These are phyloP conservation scores for Cercospora sp. DNA, from an alignment of 2,329 filamentous ascomycete species.

Conservation along the genomic window DNA sequence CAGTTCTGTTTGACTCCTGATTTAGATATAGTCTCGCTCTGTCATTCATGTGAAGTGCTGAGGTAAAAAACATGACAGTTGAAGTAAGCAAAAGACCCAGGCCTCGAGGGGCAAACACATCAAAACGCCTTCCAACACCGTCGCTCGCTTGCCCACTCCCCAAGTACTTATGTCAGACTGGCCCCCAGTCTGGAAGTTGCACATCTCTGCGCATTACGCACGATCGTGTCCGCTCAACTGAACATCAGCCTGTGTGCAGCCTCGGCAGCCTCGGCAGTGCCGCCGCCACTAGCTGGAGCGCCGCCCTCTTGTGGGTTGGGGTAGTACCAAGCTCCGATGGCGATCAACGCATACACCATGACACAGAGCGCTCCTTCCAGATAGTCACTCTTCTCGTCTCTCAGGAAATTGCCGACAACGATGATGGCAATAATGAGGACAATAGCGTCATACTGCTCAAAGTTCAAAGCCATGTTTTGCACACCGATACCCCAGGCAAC, in stretches of 20 bases:
- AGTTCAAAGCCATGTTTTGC: constrained; percentile 72
- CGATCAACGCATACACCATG: constrained; percentile 65
- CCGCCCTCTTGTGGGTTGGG: constrained; percentile 39
- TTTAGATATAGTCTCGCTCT: background rate
- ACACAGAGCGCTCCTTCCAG: constrained; percentile 82
- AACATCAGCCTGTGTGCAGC: constrained; percentile 16
- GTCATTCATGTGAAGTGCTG: background rate
- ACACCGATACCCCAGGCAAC: constrained; percentile 76
- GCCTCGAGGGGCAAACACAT: background rate
- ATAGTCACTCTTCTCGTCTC: constrained; percentile 88
- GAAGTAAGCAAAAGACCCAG: background rate
- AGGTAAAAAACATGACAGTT: background rate
- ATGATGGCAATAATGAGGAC: constrained; percentile 81
- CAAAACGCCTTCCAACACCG: constrained; percentile 9
- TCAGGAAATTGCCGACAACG: constrained; percentile 67
- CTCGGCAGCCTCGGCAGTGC: background rate
- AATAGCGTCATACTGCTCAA: constrained; percentile 82
- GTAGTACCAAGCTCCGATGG: constrained; percentile 62
- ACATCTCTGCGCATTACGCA: background rate
- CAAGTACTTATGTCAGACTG: background rate
- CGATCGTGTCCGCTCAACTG: background rate
- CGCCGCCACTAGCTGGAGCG: background rate
- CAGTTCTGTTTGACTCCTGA: background rate
- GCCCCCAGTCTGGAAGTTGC: background rate
- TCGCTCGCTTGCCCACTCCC: constrained; percentile 6